These are phyloP conservation scores for Lanmaoa pseudosensibilis DNA, from an alignment of 768 basidiomycete genomes.

Conservation along the genomic window DNA sequence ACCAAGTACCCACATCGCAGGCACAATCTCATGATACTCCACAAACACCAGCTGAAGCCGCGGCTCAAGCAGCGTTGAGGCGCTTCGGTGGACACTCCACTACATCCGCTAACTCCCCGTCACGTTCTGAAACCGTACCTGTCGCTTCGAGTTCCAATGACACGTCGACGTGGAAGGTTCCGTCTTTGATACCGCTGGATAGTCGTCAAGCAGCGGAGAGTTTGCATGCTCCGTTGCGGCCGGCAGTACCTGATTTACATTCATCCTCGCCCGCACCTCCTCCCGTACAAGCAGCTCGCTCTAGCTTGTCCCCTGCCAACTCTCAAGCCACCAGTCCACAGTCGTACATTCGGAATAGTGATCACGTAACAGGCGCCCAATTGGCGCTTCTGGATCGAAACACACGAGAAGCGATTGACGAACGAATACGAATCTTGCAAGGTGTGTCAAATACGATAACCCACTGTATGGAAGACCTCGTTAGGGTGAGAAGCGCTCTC, in stretches of 20 bases:
- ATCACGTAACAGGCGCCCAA: constrained; percentile 47
- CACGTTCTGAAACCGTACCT: constrained; percentile 8
- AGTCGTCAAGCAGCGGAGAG: background rate
- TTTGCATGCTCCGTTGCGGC: background rate
- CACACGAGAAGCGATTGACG: constrained; percentile 82
- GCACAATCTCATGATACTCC: constrained; percentile 8
- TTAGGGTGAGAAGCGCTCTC: constrained; percentile 70
- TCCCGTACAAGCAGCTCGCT: background rate
- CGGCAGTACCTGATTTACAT: constrained; percentile 5
- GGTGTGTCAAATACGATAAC: constrained; percentile 73
- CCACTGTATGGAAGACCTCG: constrained; percentile 76
- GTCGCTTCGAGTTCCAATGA: constrained; percentile 9
- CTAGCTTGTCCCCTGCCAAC: background rate
- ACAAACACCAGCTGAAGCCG: constrained; percentile 49
- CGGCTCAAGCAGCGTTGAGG: constrained; percentile 66
- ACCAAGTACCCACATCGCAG: constrained; percentile 7
- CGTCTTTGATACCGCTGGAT: constrained; percentile 29
- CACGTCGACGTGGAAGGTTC: constrained; percentile 22
- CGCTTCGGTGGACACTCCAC: constrained; percentile 35
- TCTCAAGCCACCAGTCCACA: background rate
- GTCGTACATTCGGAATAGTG: constrained; percentile 39
- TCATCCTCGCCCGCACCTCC: constrained; percentile 6
- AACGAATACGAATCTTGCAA: constrained; percentile 76
- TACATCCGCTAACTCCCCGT: constrained; percentile 10
- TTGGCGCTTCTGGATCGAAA: constrained; percentile 61